Evolutionary conservation across 1,284 basidiomycete species (phyloP).

Genomic region (Tilletia setariae): DNA sequence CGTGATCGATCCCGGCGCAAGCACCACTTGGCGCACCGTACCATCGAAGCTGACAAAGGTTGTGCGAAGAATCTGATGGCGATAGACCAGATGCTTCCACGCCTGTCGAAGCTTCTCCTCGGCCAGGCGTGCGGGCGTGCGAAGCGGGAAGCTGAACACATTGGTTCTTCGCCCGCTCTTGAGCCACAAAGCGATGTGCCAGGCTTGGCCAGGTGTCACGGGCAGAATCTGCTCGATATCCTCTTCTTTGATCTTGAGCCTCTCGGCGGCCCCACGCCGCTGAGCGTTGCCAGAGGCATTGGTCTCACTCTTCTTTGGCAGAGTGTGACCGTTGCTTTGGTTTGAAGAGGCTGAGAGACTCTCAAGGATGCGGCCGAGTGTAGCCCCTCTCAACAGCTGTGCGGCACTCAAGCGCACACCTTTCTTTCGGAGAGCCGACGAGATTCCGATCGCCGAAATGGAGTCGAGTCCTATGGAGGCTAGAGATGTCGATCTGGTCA

Average conservation of each 20-base stretch:
- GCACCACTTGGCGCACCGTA: constrained; percentile 28
- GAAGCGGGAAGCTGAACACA: constrained; percentile 38
- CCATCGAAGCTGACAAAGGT: constrained; percentile 28
- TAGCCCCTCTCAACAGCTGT: constrained; percentile 37
- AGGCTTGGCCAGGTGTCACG: constrained; percentile 37
- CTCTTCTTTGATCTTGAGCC: not conserved
- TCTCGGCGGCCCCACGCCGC: not conserved
- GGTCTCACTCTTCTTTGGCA: not conserved
- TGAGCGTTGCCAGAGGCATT: not conserved
- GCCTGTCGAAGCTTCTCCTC: constrained; percentile 22
- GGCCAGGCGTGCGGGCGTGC: constrained; percentile 17
- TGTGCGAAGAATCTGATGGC: constrained; percentile 41
- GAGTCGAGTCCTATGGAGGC: constrained; percentile 47
- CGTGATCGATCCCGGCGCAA: constrained; percentile 6
- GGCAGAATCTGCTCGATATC: constrained; percentile 34
- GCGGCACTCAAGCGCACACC: constrained; percentile 20
- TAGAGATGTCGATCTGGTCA: constrained; percentile 24
- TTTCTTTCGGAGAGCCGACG: constrained; percentile 32
- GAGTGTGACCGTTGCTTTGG: not conserved
- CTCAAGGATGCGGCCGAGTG: constrained; percentile 32
- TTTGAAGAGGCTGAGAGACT: constrained; percentile 14
- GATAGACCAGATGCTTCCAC: constrained; percentile 32
- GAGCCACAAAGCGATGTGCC: constrained; percentile 34
- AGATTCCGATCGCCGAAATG: constrained; percentile 46
- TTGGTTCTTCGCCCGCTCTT: constrained; percentile 23